Evolutionary conservation across 2,329 filamentous ascomycete genomes (phyloP), one percentile per base, ranked within the genome.

Genomic region (Ascochyta rabiei): DNA sequence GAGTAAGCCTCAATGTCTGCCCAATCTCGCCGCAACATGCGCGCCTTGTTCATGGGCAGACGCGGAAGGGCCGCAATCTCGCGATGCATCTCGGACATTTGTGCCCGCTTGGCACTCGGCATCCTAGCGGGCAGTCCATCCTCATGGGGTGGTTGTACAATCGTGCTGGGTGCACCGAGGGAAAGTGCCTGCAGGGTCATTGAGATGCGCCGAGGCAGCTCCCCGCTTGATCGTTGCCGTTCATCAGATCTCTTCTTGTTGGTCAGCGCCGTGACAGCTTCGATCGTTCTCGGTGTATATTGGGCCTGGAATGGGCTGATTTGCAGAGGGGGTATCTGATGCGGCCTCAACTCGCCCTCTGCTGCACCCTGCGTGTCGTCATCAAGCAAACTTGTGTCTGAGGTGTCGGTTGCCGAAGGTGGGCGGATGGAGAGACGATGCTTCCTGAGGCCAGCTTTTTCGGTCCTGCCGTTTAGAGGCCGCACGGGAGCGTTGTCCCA

Each of bases 1-100:
- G 69, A 64, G 44, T 74, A 74, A 1, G 68, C 68, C 42, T 71
- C 62, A 26, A 74, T 72, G 19, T 69, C 63, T 12, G 65, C 66
- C 71, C 70, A 74, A 38, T 74, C 71, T 28, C 73, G 69, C 23
- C 70, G 70, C 6, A 70, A 74, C 39, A 74, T 39, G 15, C 70
- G 63, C 10, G 69, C 63, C 31, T 64, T 69, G 12, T 64, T 69
- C 28, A 58, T 56, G 6, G 70, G 70, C 12, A 74, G 34, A 24
- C 64, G 62, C 15, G 71, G 71, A 10, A 74, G 64, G 40, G 57
- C 53, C n/a, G 62, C 61, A 7, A 74, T 66, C 10, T 74, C 70
- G 26, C 63, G 64, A 34, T 68, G 61, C 4, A 72, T 71, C n/a
- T 67, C 61, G 13, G 64, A 63, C 45, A 71, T 61, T 30, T 67